Conservation (phyloP, 768 basidiomycete genomes). For the Sutorius australiensis region DNA sequence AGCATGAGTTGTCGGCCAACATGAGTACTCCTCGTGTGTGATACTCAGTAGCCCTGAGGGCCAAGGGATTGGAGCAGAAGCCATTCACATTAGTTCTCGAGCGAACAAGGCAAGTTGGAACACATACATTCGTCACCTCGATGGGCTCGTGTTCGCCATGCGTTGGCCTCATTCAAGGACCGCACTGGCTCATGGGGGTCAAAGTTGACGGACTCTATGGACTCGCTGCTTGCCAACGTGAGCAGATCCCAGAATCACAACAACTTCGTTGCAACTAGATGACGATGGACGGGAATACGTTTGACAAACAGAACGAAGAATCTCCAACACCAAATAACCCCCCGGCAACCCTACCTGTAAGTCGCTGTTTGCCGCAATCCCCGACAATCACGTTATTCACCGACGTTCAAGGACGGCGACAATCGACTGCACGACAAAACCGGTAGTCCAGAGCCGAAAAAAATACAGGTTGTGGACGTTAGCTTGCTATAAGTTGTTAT, state of each 20-base stretch:
- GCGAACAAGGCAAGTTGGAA: background rate
- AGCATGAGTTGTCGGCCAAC: constrained; percentile 4
- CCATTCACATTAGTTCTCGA: background rate
- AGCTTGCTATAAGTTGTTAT: background rate
- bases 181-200: background rate
- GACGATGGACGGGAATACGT: background rate
- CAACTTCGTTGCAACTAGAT: background rate
- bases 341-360: background rate
- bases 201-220: background rate
- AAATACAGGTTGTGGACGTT: constrained; percentile 1
- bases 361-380: background rate
- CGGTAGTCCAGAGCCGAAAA: background rate
- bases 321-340: background rate
- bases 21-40: constrained; percentile 20
- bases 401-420: constrained; percentile 1
- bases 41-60: background rate
- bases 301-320: background rate
- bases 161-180: background rate
- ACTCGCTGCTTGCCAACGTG: background rate
- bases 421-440: constrained; percentile 1
- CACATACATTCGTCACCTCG: background rate
- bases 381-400: constrained; percentile 1
- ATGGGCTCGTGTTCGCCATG: background rate
- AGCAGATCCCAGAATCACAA: background rate
- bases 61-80: constrained; percentile 2